phyloP scores from a whole-genome alignment of 1,139 yeast species.

The Komagataea norvegica region DNA sequence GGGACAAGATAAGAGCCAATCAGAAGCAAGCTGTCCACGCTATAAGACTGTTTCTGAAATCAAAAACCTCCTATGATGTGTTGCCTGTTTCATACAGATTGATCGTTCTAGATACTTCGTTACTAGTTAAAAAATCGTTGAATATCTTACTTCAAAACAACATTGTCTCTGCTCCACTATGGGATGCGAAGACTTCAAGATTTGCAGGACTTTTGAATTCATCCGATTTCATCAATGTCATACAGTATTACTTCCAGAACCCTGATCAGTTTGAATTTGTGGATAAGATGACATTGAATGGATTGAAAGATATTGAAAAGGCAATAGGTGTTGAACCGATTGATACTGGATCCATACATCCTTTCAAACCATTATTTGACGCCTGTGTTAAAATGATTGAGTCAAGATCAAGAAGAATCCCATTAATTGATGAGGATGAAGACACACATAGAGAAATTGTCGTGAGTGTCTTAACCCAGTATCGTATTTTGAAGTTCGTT shows the following conservation, averaged over 20 bases:
- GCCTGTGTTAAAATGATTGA: conserved; percentile 93
- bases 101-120: conserved; percentile 88
- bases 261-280: conserved; percentile 90
- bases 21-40: conserved; percentile 70
- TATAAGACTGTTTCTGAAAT: conserved; percentile 76
- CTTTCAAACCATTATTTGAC: conserved; percentile 83
- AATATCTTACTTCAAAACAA: conserved; percentile 88
- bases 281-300: conserved; percentile 81
- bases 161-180: conserved; percentile 93
- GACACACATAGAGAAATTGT: conserved; percentile 91
- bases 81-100: conserved; percentile 92
- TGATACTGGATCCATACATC: conserved; percentile 87
- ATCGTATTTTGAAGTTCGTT: conserved; percentile 91
- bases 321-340: conserved; percentile 86
- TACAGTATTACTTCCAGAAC: conserved; percentile 86
- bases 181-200: conserved; percentile 86
- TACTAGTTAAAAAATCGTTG: conserved; percentile 85
- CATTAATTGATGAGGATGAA: conserved; percentile 90
- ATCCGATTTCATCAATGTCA: conserved; percentile 89
- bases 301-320: conserved; percentile 78
- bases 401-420: conserved; percentile 88
- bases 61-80: conserved; percentile 94
- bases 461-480: conserved; percentile 92
- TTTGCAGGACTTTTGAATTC: conserved; percentile 95
- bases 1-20: conserved; percentile 16